Evolutionary conservation across 2,329 filamentous ascomycete species (phyloP).

Genomic region (Fusarium sp.): DNA sequence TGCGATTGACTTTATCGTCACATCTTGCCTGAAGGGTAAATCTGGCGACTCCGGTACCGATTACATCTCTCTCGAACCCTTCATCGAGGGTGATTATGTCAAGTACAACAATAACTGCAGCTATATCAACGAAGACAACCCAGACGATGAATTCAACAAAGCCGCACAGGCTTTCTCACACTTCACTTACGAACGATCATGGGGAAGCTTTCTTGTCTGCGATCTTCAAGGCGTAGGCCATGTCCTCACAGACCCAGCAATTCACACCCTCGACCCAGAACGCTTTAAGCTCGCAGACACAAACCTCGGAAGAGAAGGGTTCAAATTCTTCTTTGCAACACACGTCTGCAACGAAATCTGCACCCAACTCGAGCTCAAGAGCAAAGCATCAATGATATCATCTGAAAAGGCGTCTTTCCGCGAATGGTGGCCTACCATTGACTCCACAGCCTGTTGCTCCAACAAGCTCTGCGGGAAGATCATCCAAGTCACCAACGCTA

Average conservation of each 20-base stretch:
- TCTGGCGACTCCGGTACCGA: not conserved
- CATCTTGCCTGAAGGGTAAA: conserved; percentile 43
- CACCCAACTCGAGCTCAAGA: conserved; percentile 42
- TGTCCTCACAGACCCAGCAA: conserved; percentile 49
- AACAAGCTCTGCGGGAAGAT: conserved; percentile 53
- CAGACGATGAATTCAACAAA: conserved; percentile 36
- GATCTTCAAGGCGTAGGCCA: conserved; percentile 51
- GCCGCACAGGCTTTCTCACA: conserved; percentile 53
- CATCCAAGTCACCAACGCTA: conserved; percentile 34
- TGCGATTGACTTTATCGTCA: conserved; percentile 45
- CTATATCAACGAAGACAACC: conserved; percentile 43
- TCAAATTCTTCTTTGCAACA: conserved; percentile 51
- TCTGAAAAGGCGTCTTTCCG: conserved; percentile 40
- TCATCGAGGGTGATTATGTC: conserved; percentile 47
- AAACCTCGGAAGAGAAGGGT: conserved; percentile 47
- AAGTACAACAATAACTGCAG: conserved; percentile 52
- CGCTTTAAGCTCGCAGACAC: conserved; percentile 47
- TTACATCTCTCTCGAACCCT: conserved; percentile 49
- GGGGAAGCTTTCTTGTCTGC: conserved; percentile 47
- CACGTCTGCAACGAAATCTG: conserved; percentile 50
- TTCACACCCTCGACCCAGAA: conserved; percentile 47
- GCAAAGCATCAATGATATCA: conserved; percentile 32
- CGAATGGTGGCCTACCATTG: conserved; percentile 45
- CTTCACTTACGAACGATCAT: conserved; percentile 53
- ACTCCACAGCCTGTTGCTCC: conserved; percentile 47